Evolutionary conservation across 1,284 basidiomycete genomes (phyloP).

Genomic region (Cryptococcus deneoformans): DNA sequence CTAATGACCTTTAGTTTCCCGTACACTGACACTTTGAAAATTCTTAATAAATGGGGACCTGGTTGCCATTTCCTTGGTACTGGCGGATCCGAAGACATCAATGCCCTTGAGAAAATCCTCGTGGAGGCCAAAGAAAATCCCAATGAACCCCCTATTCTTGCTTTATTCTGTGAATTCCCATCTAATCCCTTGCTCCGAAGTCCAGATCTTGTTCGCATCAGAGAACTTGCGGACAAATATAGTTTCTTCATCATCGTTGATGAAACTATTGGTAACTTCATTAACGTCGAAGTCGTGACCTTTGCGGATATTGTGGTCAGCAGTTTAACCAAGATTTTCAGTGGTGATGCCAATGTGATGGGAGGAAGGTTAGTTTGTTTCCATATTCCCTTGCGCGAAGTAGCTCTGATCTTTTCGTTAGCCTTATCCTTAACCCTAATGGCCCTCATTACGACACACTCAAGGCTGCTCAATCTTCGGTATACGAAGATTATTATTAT

Average conservation of each 20-base stretch:
- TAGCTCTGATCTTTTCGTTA: slow-evolving; percentile 33
- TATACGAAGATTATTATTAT: slow-evolving; percentile 86
- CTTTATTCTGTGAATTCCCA: slow-evolving; percentile 75
- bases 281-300: slow-evolving; percentile 89
- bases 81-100: slow-evolving; percentile 73
- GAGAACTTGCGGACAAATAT: slow-evolving; percentile 80
- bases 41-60: slow-evolving; percentile 94
- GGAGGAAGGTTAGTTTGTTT: slow-evolving; percentile 72
- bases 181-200: slow-evolving; percentile 90
- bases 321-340: slow-evolving; percentile 93
- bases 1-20: slow-evolving; percentile 68
- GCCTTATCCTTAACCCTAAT: slow-evolving; percentile 81
- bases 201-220: slow-evolving; percentile 73
- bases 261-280: slow-evolving; percentile 94
- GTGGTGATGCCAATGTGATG: slow-evolving; percentile 95
- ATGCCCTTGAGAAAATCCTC: slow-evolving; percentile 66
- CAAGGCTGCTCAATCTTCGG: slow-evolving; percentile 59
- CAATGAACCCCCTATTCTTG: slow-evolving; percentile 50
- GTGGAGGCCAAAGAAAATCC: not conserved
- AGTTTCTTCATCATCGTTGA: slow-evolving; percentile 88
- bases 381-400: not conserved
- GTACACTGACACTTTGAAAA: slow-evolving; percentile 96
- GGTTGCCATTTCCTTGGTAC: slow-evolving; percentile 88
- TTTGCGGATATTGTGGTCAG: slow-evolving; percentile 92
- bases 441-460: slow-evolving; percentile 65